Base-by-base conservation (phyloP, 2,329 filamentous ascomycete species). In the Aspergillus ochraceus region DNA sequence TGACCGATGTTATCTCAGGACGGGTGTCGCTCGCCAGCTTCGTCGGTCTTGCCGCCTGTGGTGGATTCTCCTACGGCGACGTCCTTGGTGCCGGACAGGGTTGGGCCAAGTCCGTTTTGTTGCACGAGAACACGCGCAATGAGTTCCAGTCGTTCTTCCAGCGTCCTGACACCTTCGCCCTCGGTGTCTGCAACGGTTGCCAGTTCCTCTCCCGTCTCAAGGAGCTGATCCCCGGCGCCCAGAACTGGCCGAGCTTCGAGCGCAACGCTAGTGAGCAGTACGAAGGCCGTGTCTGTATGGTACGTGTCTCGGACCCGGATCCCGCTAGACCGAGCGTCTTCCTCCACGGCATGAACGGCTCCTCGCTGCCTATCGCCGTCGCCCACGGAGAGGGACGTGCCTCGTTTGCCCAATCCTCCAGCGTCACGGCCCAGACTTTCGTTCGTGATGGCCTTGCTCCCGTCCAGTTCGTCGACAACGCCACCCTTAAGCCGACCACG, bases 141-240 rank as follows among this genome's bases (percentile, higher is more conserved):
- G 90, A 94, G 67, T 97, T 98, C 79, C 81, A 89, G 69, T 77
- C 81, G 52, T 98, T 97, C 84, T 98, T 98, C 80, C 84, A 88
- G 66, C 87, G 95, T 30, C 85, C 88, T 4, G 92, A 97, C 73
- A 98, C 95, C 0, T 98, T 99, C 76, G 84, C 92, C 0, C 84
- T 99, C 0, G 95, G 95, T 68, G 92, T 98, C 36, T 98, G 95
- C 84, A 99, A 99, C 74, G 95, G 95, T 54, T 98, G 95, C 74
- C 95, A 99, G 77, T 96, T 98, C 86, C 81, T 98, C 46, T 90
- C 90, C 6, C 87, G 92, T 54, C 81, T 96, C 46, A 91, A 91
- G 71, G 87, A 89, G 60, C 81, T 97, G 55, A 96, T 97, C 64
- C 93, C 92, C 0, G 93, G 92, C n/a, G 87, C 92, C 0, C 76